Percentiles rank a stretch among this genome's conserved stretches.
These are phyloP conservation scores for Phalaenopsis aphrodite DNA, from an alignment of 106 monocot species.

Conservation along the genomic window DNA sequence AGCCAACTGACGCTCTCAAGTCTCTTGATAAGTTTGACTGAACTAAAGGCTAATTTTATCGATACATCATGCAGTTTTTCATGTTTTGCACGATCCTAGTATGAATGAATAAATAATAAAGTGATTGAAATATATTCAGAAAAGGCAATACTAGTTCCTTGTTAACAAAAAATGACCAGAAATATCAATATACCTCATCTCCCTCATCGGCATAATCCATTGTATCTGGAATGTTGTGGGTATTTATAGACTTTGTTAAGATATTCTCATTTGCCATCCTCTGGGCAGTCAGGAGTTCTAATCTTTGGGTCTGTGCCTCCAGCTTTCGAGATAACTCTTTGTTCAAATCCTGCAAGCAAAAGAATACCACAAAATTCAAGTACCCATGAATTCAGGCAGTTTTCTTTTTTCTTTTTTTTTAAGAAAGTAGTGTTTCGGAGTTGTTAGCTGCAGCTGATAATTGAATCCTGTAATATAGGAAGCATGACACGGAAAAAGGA, in stretches of 20 bases:
- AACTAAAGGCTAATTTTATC: not conserved
- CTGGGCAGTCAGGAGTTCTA: slow-evolving; percentile 79
- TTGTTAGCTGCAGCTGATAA: not conserved
- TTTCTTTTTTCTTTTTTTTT: not conserved
- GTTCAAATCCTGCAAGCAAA: slow-evolving; percentile 61
- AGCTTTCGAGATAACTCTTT: slow-evolving; percentile 88
- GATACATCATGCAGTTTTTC: not conserved
- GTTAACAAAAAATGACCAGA: not conserved
- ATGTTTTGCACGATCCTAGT: not conserved
- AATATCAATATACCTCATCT: slow-evolving; percentile 66
- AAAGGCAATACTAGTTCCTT: not conserved
- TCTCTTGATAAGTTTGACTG: not conserved
- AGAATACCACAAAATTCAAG: not conserved
- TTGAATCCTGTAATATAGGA: not conserved
- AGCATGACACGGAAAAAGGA: not conserved
- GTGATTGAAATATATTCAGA: not conserved
- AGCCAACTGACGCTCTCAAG: not conserved
- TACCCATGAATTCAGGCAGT: not conserved
- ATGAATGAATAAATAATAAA: not conserved
- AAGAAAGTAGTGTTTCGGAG: not conserved
- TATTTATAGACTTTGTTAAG: slow-evolving; percentile 32
- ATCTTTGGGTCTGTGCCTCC: slow-evolving; percentile 81
- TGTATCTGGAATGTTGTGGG: slow-evolving; percentile 32
- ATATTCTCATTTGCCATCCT: slow-evolving; percentile 54
- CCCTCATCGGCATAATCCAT: slow-evolving; percentile 87